Percentiles rank a stretch among this genome's conserved stretches.
These are phyloP conservation scores for Eimeria acervulina DNA, from an alignment of 169 alveolate genomes.

Conservation along the genomic window DNA sequence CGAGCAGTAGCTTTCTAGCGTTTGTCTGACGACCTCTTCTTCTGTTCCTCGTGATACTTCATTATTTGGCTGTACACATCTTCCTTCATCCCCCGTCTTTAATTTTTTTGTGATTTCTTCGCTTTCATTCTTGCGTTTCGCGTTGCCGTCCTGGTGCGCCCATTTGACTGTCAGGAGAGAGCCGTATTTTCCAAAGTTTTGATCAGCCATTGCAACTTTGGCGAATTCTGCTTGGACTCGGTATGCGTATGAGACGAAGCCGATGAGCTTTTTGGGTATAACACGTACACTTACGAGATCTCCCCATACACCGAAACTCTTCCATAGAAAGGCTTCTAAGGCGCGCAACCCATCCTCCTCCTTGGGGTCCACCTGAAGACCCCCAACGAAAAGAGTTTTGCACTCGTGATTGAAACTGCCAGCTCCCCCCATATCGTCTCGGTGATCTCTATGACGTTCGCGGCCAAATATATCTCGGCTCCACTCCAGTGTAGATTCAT, in stretches of 20 bases:
- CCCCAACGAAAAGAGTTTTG: slow-evolving; percentile 96
- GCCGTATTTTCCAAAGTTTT: slow-evolving; percentile 94
- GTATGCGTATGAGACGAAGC: slow-evolving; percentile 96
- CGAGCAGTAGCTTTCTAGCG: slow-evolving; percentile 51
- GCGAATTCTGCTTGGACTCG: slow-evolving; percentile 98
- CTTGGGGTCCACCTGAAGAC: slow-evolving; percentile 92
- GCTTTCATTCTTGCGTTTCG: not conserved
- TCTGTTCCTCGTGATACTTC: too few relatives aligned
- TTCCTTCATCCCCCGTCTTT: not conserved
- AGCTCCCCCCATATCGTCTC: slow-evolving; percentile 98
- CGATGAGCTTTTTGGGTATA: slow-evolving; percentile 96
- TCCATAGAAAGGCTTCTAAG: slow-evolving; percentile 95
- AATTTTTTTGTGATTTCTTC: slow-evolving; percentile 17
- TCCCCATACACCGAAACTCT: slow-evolving; percentile 98
- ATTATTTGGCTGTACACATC: not conserved
- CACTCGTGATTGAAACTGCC: slow-evolving; percentile 98
- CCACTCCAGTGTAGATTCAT: slow-evolving; percentile 95
- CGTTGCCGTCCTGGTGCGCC: slow-evolving; percentile 94
- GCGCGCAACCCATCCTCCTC: slow-evolving; percentile 93
- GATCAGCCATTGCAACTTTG: slow-evolving; percentile 99
- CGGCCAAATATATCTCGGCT: slow-evolving; percentile 99
- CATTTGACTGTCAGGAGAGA: slow-evolving; percentile 97
- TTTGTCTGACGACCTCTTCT: not conserved
- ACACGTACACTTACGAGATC: slow-evolving; percentile 96
- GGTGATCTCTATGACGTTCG: slow-evolving; percentile 96